phyloP scores from a whole-genome alignment of 805 yeast species.

The Hanseniaspora valbyensis region DNA sequence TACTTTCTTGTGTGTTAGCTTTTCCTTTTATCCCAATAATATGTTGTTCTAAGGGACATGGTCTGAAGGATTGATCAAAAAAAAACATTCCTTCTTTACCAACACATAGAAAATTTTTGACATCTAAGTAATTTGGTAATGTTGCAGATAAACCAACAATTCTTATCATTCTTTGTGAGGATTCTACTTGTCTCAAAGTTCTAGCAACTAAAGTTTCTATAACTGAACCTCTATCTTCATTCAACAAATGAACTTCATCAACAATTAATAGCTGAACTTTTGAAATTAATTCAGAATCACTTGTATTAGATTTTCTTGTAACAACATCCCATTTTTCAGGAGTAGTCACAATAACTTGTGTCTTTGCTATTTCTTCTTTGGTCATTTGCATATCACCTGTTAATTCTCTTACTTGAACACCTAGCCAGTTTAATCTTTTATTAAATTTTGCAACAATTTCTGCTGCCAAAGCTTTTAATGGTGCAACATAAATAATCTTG shows the following conservation, averaged over 20 bases:
- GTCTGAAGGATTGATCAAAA: conserved; percentile 86
- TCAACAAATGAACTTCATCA: conserved; percentile 92
- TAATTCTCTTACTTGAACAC: conserved; percentile 73
- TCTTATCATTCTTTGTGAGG: conserved; percentile 84
- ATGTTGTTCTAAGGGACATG: conserved; percentile 84
- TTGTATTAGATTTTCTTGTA: conserved; percentile 72
- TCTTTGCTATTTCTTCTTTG: conserved; percentile 61
- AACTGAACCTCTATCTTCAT: conserved; percentile 96
- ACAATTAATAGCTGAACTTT: conserved; percentile 79
- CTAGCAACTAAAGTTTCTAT: conserved; percentile 91
- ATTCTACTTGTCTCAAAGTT: conserved; percentile 87
- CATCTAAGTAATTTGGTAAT: conserved; percentile 81
- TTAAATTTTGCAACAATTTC: conserved; percentile 89
- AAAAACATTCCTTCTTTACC: conserved; percentile 89
- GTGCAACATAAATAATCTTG: conserved; percentile 87
- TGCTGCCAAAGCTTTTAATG: conserved; percentile 87
- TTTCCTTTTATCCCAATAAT: conserved; percentile 79
- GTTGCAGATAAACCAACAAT: conserved; percentile 94
- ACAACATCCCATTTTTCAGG: conserved; percentile 98
- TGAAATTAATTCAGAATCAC: conserved; percentile 73
- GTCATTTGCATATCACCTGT: conserved; percentile 95
- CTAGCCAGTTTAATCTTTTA: conserved; percentile 68
- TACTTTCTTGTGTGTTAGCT: conserved; percentile 57
- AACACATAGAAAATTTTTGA: conserved; percentile 88
- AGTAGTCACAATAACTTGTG: conserved; percentile 85